phyloP scores from a whole-genome alignment of 345 rosid genomes.

The Sapria himalayana region DNA sequence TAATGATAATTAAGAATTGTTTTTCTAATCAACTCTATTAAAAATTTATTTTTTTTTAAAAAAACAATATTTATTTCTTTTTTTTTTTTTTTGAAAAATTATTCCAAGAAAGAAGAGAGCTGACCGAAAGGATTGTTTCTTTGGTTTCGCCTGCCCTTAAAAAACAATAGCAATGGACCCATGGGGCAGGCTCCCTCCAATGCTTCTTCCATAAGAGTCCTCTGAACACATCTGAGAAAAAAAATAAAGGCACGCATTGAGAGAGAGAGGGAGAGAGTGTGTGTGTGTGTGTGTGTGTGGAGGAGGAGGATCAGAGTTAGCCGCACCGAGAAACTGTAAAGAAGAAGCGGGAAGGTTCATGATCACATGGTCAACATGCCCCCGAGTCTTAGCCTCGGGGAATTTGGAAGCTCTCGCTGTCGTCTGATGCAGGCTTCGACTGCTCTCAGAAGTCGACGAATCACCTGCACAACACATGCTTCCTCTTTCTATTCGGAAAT shows the following conservation, averaged over 20 bases:
- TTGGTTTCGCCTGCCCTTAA: slow-evolving; percentile 54
- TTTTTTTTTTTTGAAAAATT: no score
- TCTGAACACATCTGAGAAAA: slow-evolving; percentile 48
- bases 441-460: slow-evolving; percentile 11
- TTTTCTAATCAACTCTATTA: no score
- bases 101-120: slow-evolving; percentile 13
- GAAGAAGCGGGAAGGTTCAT: slow-evolving; percentile 99
- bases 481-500: slow-evolving; percentile 13
- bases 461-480: slow-evolving; percentile 9
- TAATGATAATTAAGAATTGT: no score
- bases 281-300: slow-evolving; percentile 1
- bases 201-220: slow-evolving; percentile 27
- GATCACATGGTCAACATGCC: slow-evolving; percentile 75
- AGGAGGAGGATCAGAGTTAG: no score
- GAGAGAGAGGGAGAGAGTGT: slow-evolving; percentile 1
- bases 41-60: no score
- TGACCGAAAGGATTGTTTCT: slow-evolving; percentile 41
- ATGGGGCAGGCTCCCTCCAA: slow-evolving; percentile 67
- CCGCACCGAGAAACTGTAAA: slow-evolving; percentile 66
- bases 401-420: slow-evolving; percentile 30
- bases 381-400: slow-evolving; percentile 47
- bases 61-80: no score
- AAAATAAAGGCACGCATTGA: background rate
- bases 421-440: slow-evolving; percentile 36
- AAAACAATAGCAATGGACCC: slow-evolving; percentile 84